A percentile compares a stretch with the other conserved stretches of the same genome.
These are phyloP conservation scores for Camptophora hylomeconis DNA, from an alignment of 2,329 filamentous ascomycete genomes.

Conservation along the genomic window DNA sequence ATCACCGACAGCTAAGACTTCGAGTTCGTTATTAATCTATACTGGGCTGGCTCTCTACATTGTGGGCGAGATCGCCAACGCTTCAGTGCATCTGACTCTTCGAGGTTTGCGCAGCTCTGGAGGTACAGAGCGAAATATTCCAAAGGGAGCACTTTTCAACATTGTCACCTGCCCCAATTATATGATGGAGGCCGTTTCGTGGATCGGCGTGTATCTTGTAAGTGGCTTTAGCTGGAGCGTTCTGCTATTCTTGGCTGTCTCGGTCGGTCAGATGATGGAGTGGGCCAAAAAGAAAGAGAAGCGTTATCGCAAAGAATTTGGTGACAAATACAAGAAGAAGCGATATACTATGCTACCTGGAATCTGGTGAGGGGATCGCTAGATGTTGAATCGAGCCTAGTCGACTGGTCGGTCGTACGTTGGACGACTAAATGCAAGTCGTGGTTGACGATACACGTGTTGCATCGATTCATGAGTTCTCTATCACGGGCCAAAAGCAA, in stretches of 20 bases:
- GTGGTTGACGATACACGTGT: too few relatives aligned
- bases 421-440: too few relatives aligned
- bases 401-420: too few relatives aligned
- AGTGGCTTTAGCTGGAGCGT: constrained; percentile 64
- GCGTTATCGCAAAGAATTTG: constrained; percentile 80
- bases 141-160: constrained; percentile 68
- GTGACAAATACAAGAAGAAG: constrained; percentile 93
- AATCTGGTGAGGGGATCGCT: constrained; percentile 34
- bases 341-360: constrained; percentile 69
- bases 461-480: too few relatives aligned
- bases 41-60: constrained; percentile 58
- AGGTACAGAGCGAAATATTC: constrained; percentile 78
- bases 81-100: constrained; percentile 66
- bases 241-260: constrained; percentile 60
- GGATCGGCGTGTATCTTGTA: constrained; percentile 69
- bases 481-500: too few relatives aligned
- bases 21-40: constrained; percentile 46
- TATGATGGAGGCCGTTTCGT: constrained; percentile 79
- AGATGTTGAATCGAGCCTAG: too few relatives aligned
- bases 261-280: constrained; percentile 63
- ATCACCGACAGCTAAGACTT: constrained; percentile 48
- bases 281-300: constrained; percentile 92
- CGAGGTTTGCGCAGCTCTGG: constrained; percentile 64
- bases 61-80: constrained; percentile 69
- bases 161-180: constrained; percentile 96